These are phyloP conservation scores for Candida peoriensis DNA, from an alignment of 805 yeast species.

Conservation along the genomic window DNA sequence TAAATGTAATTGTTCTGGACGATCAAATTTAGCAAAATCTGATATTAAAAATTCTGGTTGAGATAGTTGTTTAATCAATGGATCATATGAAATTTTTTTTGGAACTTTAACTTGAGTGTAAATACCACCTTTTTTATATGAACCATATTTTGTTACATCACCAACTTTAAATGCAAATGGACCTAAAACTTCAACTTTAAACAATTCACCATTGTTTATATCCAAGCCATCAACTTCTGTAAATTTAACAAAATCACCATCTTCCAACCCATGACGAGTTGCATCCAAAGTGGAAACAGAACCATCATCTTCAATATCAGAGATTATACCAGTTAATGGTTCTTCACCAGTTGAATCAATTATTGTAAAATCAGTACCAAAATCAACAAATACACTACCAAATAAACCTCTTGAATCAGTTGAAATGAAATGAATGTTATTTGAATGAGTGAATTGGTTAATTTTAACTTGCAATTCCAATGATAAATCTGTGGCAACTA, in stretches of 20 bases:
- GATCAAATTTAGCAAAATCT: constrained; percentile 91
- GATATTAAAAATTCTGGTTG: constrained; percentile 76
- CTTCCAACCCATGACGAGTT: constrained; percentile 88
- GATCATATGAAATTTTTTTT: constrained; percentile 50
- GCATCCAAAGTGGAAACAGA: constrained; percentile 93
- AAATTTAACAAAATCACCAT: constrained; percentile 85
- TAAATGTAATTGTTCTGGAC: constrained; percentile 84
- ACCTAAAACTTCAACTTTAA: constrained; percentile 79
- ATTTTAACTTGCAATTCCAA: constrained; percentile 71
- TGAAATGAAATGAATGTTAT: constrained; percentile 72
- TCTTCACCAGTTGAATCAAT: constrained; percentile 92
- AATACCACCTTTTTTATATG: constrained; percentile 77
- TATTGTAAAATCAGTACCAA: constrained; percentile 76
- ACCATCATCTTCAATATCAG: constrained; percentile 84
- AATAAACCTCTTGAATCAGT: constrained; percentile 85
- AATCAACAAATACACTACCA: constrained; percentile 85
- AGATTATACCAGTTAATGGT: constrained; percentile 78
- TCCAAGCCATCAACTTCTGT: constrained; percentile 80
- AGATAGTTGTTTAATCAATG: constrained; percentile 58
- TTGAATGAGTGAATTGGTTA: constrained; percentile 68
- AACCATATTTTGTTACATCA: constrained; percentile 49
- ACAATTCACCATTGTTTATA: constrained; percentile 68
- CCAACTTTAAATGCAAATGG: constrained; percentile 89
- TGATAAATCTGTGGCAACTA: constrained; percentile 75
- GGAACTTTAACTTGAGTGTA: constrained; percentile 94